Percentiles rank a stretch among this genome's conserved stretches.
Evolutionary conservation across 1,284 basidiomycete genomes (phyloP).

Genomic region (Papiliotrema nemorosa): DNA sequence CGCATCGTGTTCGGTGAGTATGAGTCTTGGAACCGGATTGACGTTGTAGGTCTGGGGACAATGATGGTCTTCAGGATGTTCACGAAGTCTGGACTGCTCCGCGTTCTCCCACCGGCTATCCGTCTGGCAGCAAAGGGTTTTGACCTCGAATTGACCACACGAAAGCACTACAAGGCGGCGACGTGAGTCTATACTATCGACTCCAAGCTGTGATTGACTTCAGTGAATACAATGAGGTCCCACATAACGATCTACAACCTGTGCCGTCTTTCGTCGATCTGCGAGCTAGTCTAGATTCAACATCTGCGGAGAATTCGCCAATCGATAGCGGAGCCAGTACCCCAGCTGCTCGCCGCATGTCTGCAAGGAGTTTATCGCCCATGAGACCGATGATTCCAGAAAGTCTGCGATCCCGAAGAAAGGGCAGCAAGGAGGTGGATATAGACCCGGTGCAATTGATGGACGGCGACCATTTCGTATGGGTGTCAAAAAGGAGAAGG

Average conservation of each 20-base stretch:
- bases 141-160: slow-evolving; percentile 60
- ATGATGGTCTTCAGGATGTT: slow-evolving; percentile 83
- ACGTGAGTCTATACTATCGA: slow-evolving; percentile 53
- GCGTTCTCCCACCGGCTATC: slow-evolving; percentile 75
- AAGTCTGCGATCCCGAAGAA: background rate
- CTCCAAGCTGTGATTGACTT: slow-evolving; percentile 1
- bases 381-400: background rate
- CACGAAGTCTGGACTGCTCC: slow-evolving; percentile 69
- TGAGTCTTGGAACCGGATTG: background rate
- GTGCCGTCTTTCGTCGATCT: slow-evolving; percentile 85
- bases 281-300: slow-evolving; percentile 23
- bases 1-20: slow-evolving; percentile 62
- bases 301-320: slow-evolving; percentile 5
- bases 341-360: background rate
- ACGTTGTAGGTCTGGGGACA: slow-evolving; percentile 25
- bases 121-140: slow-evolving; percentile 59
- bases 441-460: background rate
- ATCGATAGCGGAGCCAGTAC: background rate
- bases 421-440: background rate
- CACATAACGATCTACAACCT: slow-evolving; percentile 62
- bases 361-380: background rate
- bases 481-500: slow-evolving; percentile 7
- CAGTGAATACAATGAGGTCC: slow-evolving; percentile 63
- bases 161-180: slow-evolving; percentile 81
- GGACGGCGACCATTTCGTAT: background rate